Evolutionary conservation across 2,329 filamentous ascomycete species (phyloP).

Genomic region (Davidsoniella eucalypti): DNA sequence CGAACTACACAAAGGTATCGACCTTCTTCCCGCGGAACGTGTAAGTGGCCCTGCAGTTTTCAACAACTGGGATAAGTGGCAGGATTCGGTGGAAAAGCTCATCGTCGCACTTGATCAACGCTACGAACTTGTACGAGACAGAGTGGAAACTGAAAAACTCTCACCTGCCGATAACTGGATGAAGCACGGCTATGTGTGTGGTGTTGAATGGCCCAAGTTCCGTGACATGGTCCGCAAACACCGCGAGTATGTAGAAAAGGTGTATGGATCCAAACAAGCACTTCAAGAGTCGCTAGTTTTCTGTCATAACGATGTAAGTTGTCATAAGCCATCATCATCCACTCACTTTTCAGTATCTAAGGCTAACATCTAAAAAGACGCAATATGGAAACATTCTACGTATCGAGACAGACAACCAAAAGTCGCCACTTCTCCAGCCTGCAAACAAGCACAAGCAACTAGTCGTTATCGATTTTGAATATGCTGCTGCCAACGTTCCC

Average conservation of each 20-base stretch:
- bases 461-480: conserved; percentile 96
- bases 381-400: conserved; percentile 97
- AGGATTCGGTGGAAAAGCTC: conserved; percentile 46
- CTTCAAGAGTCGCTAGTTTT: conserved; percentile 70
- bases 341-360: not conserved
- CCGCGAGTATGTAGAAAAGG: conserved; percentile 51
- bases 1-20: conserved; percentile 86
- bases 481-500: conserved; percentile 72
- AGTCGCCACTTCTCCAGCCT: conserved; percentile 74
- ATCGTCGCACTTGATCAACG: conserved; percentile 41
- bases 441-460: conserved; percentile 92
- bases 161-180: conserved; percentile 40
- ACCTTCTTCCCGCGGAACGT: conserved; percentile 63
- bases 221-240: conserved; percentile 60
- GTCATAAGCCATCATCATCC: not conserved
- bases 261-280: conserved; percentile 49
- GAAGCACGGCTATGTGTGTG: conserved; percentile 59
- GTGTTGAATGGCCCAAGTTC: conserved; percentile 69
- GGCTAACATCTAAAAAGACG: conserved; percentile 37
- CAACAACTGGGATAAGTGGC: conserved; percentile 91
- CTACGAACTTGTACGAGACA: conserved; percentile 29
- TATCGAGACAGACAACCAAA: conserved; percentile 45
- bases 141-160: conserved; percentile 2
- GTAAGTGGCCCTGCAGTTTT: conserved; percentile 69
- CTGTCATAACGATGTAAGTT: conserved; percentile 85